phyloP scores from a whole-genome alignment of 1,284 basidiomycete genomes.

The Anthracocystis walkeri region DNA sequence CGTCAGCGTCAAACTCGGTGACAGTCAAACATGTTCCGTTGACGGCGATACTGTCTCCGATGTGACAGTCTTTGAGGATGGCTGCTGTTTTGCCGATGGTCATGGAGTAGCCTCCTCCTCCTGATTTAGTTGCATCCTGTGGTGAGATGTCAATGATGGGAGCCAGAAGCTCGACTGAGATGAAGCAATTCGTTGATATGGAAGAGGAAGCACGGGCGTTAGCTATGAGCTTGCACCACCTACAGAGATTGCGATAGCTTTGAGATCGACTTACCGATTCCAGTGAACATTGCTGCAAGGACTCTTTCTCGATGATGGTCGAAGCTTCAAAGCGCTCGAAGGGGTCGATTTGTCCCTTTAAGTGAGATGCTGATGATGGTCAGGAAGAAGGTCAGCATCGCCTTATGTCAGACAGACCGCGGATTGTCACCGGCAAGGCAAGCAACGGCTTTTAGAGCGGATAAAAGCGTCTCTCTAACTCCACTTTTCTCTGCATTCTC shows the following conservation, averaged over 20 bases:
- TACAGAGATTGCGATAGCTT: neutral
- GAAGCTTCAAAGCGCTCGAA: no score
- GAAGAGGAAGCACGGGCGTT: neutral
- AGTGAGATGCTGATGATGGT: neutral
- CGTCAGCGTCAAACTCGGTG: constrained; percentile 76
- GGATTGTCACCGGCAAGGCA: constrained; percentile 16
- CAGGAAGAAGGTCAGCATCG: neutral
- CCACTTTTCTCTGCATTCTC: constrained; percentile 26
- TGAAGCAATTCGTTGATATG: neutral
- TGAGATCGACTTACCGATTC: constrained; percentile 45
- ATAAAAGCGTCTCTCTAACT: constrained; percentile 6
- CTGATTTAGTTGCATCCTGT: constrained; percentile 73
- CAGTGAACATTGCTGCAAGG: constrained; percentile 56
- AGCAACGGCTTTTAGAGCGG: constrained; percentile 33
- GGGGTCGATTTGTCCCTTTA: neutral
- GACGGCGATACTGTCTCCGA: constrained; percentile 94
- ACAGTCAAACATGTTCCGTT: constrained; percentile 87
- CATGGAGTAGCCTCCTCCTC: constrained; percentile 80
- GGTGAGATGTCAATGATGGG: constrained; percentile 75
- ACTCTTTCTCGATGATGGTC: neutral
- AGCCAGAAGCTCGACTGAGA: constrained; percentile 78
- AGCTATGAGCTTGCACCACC: neutral
- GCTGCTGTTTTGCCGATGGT: constrained; percentile 80
- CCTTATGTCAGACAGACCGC: constrained; percentile 36
- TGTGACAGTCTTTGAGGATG: constrained; percentile 88